Base-by-base conservation (phyloP, 352 stramenopile species). In the Detonula confervacea region DNA sequence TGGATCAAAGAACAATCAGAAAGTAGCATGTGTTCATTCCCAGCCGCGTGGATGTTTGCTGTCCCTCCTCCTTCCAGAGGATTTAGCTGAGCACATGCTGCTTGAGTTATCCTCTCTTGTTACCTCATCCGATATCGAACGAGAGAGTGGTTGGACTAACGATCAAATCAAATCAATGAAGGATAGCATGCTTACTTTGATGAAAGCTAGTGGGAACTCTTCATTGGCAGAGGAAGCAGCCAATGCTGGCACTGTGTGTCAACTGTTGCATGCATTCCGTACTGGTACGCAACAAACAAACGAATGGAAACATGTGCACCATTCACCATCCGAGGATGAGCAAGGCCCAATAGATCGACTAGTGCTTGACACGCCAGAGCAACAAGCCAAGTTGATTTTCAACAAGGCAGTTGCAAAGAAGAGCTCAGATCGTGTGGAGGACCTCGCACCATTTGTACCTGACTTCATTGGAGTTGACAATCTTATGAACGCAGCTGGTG, bases 71-170 rank as follows among this genome's bases (percentile, higher is more conserved):
- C 57, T 77, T 1, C 29, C 57, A 1, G 56, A 77, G 69, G 57
- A 77, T 63, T 25, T 77, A 1, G 69, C 69, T 6, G 49, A 77
- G 39, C 69, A 77, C 37, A 12, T 77, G 6, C 35, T 77, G 0
- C 33, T 77, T 20, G 59, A 69, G 42, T 44, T 77, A 27, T 39
- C 69, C 35, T 77, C 49, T 25, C 16, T 63, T 35, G 1, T 77
- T 1, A 71, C 57, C 1, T 71, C 57, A 9, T 18, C 30, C 1
- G 46, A 61, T 16, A 63, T 65, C 47, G 46, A 59, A 14, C 11
- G 52, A 11, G 9, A 71, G 27, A 59, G 39, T 64, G 25, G 14
- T 30, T 70, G 69, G 69, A 56, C 24, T 27, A 24, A 25, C 35
- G 49, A 70, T 20, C n/a, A 77, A 51, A 57, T 71, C 6, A 1